These are phyloP conservation scores for Casuarina equisetifolia DNA, from an alignment of 306 rosid genomes.

Conservation along the genomic window DNA sequence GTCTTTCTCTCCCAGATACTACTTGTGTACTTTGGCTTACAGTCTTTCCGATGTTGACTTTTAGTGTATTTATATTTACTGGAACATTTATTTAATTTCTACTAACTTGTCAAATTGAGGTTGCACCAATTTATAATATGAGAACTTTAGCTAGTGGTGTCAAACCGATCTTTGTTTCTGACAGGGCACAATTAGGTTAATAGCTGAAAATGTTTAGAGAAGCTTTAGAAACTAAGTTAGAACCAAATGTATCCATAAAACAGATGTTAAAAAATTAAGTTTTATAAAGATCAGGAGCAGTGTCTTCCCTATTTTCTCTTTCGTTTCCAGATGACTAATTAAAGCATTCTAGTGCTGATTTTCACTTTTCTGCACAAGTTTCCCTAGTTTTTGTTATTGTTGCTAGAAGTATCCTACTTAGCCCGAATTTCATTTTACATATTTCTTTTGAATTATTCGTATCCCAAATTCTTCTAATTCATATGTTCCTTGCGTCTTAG, in stretches of 20 bases:
- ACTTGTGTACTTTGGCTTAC: background rate
- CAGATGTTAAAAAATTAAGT: background rate
- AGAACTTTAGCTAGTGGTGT: background rate
- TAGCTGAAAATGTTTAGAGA: background rate
- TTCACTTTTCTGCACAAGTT: slow-evolving; percentile 1
- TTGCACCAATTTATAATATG: background rate
- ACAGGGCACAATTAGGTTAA: background rate
- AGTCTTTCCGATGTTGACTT: background rate
- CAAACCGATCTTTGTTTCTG: background rate
- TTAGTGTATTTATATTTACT: background rate
- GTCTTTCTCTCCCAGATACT: background rate
- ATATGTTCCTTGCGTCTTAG: too few relatives aligned
- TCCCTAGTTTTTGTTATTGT: background rate
- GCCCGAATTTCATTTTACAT: background rate
- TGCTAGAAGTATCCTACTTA: background rate
- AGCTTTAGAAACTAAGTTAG: background rate
- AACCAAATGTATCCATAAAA: background rate
- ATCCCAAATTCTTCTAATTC: too few relatives aligned
- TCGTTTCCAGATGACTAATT: background rate
- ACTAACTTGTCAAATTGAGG: background rate
- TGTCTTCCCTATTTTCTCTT: background rate
- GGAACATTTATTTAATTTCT: background rate
- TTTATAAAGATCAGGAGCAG: background rate
- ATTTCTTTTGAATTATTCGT: background rate
- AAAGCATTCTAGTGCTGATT: background rate